These are phyloP conservation scores for Silene conica DNA, from an alignment of 148 eudicot species.

Conservation along the genomic window DNA sequence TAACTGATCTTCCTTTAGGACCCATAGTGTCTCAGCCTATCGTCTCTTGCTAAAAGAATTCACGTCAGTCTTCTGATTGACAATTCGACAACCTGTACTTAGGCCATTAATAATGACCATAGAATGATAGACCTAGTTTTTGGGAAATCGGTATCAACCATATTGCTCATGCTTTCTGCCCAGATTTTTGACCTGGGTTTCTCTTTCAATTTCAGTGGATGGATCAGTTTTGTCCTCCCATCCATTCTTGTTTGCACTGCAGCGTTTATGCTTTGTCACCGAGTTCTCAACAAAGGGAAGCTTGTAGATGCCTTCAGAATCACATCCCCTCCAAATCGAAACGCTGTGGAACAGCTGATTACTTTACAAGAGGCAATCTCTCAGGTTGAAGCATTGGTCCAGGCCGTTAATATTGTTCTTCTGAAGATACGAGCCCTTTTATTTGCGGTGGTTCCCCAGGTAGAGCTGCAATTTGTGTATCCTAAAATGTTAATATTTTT, in stretches of 20 bases:
- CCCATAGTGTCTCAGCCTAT: not conserved
- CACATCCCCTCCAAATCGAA: constrained; percentile 54
- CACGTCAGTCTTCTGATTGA: not conserved
- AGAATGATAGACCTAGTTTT: not conserved
- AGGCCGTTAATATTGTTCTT: constrained; percentile 57
- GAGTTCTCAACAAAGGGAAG: constrained; percentile 41
- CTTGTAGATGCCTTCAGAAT: constrained; percentile 59
- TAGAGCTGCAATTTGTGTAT: constrained; percentile 21
- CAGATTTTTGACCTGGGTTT: not conserved
- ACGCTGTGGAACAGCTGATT: constrained; percentile 77
- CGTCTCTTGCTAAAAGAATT: not conserved
- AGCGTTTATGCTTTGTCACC: constrained; percentile 58
- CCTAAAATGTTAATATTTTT: not conserved
- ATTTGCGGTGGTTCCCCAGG: constrained; percentile 71
- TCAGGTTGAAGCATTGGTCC: constrained; percentile 63
- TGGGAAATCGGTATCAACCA: not conserved
- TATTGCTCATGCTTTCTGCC: not conserved
- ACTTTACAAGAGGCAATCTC: constrained; percentile 67
- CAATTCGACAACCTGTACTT: not conserved
- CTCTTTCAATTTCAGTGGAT: constrained; percentile 51
- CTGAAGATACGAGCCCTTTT: constrained; percentile 70
- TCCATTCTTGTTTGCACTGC: constrained; percentile 43
- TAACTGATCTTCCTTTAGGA: not conserved
- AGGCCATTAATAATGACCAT: not conserved
- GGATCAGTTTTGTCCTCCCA: constrained; percentile 56